These are phyloP conservation scores for Chlamydomonas applanata DNA, from an alignment of 139 green algal genomes.

Conservation along the genomic window DNA sequence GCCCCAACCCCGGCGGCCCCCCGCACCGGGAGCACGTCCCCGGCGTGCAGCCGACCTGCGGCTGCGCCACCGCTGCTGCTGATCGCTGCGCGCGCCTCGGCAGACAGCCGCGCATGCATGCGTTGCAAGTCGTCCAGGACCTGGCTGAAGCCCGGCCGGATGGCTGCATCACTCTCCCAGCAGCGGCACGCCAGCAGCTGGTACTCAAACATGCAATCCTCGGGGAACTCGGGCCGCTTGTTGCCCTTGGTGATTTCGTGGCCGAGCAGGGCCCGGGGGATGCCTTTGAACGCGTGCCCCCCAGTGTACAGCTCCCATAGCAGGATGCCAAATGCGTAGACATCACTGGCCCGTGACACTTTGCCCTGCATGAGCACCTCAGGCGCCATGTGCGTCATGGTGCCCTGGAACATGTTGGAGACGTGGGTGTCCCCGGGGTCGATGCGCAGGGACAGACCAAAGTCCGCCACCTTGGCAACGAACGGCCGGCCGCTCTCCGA, in stretches of 20 bases:
- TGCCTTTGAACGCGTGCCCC: conserved; percentile 33
- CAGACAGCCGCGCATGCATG: no score
- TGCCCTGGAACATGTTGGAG: conserved; percentile 13
- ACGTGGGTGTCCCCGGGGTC: conserved; percentile 7
- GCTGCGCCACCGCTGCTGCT: no score
- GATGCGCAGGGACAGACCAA: conserved; percentile 14
- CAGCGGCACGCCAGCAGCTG: conserved; percentile 44
- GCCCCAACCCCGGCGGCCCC: no score
- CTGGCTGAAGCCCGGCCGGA: no score
- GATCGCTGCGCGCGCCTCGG: no score
- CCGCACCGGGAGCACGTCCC: no score
- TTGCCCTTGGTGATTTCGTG: conserved; percentile 40
- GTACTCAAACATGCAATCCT: conserved; percentile 34
- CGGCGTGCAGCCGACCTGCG: no score
- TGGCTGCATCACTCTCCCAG: conserved; percentile 43
- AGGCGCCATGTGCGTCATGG: conserved; percentile 32
- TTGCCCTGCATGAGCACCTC: conserved; percentile 26
- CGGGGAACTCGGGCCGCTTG: conserved; percentile 27
- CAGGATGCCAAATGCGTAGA: conserved; percentile 48
- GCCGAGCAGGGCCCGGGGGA: conserved; percentile 41
- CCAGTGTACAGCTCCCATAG: conserved; percentile 46
- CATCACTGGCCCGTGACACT: conserved; percentile 18
- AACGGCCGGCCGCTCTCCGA: neutral
- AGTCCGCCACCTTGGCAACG: conserved; percentile 23
- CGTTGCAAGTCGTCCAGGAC: no score